A percentile compares a stretch with the other conserved stretches of the same genome.
Conservation (phyloP, 2,329 filamentous ascomycete genomes). For the Venturia oleaginea region DNA sequence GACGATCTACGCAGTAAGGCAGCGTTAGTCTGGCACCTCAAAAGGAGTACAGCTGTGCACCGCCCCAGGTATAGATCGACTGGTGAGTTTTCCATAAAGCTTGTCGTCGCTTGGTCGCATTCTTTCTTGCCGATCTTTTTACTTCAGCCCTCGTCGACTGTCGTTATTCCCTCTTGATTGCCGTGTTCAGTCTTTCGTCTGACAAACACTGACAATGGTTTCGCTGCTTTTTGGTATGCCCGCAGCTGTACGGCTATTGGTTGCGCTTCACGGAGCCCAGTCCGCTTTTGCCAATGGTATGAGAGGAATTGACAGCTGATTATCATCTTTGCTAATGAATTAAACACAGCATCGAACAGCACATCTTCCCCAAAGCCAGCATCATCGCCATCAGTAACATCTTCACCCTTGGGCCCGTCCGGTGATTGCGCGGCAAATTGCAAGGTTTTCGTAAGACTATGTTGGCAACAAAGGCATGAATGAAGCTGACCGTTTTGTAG, state of each 20-base stretch:
- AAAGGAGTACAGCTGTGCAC: conserved; percentile 1
- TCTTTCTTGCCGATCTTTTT: neutral
- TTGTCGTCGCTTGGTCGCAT: neutral
- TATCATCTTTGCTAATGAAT: neutral
- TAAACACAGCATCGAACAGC: neutral
- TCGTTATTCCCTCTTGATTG: neutral
- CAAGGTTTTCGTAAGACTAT: neutral
- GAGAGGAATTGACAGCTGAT: neutral
- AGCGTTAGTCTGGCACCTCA: neutral
- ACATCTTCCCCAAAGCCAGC: neutral
- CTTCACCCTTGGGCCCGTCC: neutral
- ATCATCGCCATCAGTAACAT: neutral
- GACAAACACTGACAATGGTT: neutral
- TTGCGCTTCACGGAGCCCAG: neutral
- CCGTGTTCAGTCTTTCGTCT: neutral
- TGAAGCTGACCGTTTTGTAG: neutral
- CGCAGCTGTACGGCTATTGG: neutral
- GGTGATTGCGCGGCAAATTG: neutral
- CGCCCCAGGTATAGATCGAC: neutral
- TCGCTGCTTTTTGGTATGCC: neutral
- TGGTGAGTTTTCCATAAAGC: neutral
- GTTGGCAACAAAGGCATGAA: neutral
- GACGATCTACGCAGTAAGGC: neutral
- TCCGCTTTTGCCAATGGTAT: neutral
- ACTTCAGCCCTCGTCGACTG: no score